Base-by-base conservation (phyloP, 2,329 filamentous ascomycete genomes). In the Colletotrichum sojae region DNA sequence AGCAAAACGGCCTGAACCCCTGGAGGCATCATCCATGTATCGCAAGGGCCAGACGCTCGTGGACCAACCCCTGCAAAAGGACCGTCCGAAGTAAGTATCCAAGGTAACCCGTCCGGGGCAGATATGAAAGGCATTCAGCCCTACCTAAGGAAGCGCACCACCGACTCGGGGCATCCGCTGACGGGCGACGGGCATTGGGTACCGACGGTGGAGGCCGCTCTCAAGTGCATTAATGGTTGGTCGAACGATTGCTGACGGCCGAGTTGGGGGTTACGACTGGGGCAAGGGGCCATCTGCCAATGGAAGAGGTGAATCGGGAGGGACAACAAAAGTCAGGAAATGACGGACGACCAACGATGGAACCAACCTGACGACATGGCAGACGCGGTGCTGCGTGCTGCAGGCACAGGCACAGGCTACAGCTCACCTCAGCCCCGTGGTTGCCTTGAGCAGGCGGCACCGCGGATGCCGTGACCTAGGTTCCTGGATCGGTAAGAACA, bases 51-150 rank as follows among this genome's bases (percentile, higher is more conserved):
- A 60, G 6, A 60, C 40, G 57, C 62, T 61, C 43, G 13, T 52
- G 63, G 56, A 36, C 48, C 49, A 22, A 67, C 51, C 67, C 67
- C 62, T 67, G 62, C 45, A 61, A 55, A 31, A 66, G 36, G 16
- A 43, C 25, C 31, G 40, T 60, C 54, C 25, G 62, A 51, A 60
- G 49, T 60, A 69, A 8, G 8, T 9, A 8, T 60, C 54, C 25
- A 55, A 51, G 55, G 49, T 60, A 67, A 25, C 56, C 54, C 51
- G 43, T 45, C 62, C 53, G 66, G 18, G 48, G 49, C 22, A 27
- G 5, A 22, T 18, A n/a, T 20, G 25, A 20, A 40, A 43, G 18
- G 61, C 16, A 25, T 46, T 69, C 67, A 67, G 67, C 67, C 67
- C 63, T 69, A 65, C 20, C 13, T 40, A 51, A 22, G 16, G 39